Evolutionary conservation across 164 flowering plant genomes (phyloP).

Genomic region (Annona squamosa): DNA sequence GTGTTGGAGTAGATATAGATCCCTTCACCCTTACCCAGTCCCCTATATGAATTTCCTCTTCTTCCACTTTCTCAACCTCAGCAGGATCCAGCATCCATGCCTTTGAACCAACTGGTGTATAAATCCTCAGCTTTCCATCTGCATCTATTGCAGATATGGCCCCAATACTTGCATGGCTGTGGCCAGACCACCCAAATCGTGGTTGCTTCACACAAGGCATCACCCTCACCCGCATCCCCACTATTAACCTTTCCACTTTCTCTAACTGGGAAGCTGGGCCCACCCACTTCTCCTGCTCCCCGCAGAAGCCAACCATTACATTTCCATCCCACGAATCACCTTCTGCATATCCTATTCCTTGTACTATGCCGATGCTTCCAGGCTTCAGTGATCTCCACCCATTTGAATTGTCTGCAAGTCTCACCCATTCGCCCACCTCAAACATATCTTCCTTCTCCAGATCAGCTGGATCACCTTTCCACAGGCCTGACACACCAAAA

Average conservation of each 20-base stretch:
- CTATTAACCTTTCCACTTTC: constrained; percentile 36
- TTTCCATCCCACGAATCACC: constrained; percentile 72
- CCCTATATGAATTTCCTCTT: constrained; percentile 58
- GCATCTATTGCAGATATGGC: constrained; percentile 79
- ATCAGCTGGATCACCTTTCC: constrained; percentile 95
- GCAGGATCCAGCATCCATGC: constrained; percentile 92
- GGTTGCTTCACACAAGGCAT: constrained; percentile 71
- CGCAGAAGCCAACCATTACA: constrained; percentile 68
- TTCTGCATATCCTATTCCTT: constrained; percentile 62
- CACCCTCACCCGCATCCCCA: constrained; percentile 73
- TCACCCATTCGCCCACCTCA: constrained; percentile 96
- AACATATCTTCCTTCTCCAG: constrained; percentile 64
- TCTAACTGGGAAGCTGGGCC: constrained; percentile 57
- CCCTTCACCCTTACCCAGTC: constrained; percentile 82
- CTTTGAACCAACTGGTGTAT: constrained; percentile 78
- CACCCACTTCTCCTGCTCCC: constrained; percentile 90
- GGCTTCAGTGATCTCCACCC: constrained; percentile 76
- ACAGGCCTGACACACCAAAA: constrained; percentile 56
- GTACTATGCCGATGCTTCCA: constrained; percentile 83
- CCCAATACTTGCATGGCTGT: constrained; percentile 65
- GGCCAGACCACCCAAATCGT: constrained; percentile 95
- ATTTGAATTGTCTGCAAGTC: constrained; percentile 35
- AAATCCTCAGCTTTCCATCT: constrained; percentile 85
- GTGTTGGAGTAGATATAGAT: constrained; percentile 55
- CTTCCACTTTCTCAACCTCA: constrained; percentile 75